Conservation (phyloP, 2,329 filamentous ascomycete species). For the Fusarium verticillioides region DNA sequence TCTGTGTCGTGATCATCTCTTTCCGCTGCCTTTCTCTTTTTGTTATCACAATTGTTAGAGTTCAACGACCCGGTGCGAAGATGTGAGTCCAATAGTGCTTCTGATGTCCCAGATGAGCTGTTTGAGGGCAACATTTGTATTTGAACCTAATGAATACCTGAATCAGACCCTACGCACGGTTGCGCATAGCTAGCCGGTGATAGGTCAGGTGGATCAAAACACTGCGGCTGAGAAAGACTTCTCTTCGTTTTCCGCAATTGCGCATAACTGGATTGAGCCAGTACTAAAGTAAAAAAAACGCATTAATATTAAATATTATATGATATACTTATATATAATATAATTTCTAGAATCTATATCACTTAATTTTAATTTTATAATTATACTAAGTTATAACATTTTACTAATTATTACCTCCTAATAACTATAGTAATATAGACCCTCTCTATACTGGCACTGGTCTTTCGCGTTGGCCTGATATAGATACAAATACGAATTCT, state of each 20-base stretch:
- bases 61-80: accelerated
- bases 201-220: background rate
- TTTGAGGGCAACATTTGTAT: background rate
- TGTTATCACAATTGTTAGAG: accelerated
- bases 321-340: too few relatives aligned
- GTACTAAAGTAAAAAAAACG: too few relatives aligned
- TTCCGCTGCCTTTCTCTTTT: background rate
- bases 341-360: too few relatives aligned
- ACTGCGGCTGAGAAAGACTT: background rate
- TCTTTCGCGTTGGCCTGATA: background rate
- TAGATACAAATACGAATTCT: too few relatives aligned
- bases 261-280: background rate
- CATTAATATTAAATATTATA: too few relatives aligned
- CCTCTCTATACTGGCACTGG: too few relatives aligned
- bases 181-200: background rate
- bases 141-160: background rate
- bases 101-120: background rate
- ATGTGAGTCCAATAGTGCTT: background rate
- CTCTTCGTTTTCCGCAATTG: background rate
- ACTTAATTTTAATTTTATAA: too few relatives aligned
- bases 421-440: too few relatives aligned
- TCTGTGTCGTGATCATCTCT: background rate
- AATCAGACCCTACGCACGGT: background rate
- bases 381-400: too few relatives aligned
- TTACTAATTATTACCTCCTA: too few relatives aligned